A percentile compares a stretch with the other conserved stretches of the same genome.
These are phyloP conservation scores for Leonotis leonurus DNA, from an alignment of 257 asterid genomes.

Conservation along the genomic window DNA sequence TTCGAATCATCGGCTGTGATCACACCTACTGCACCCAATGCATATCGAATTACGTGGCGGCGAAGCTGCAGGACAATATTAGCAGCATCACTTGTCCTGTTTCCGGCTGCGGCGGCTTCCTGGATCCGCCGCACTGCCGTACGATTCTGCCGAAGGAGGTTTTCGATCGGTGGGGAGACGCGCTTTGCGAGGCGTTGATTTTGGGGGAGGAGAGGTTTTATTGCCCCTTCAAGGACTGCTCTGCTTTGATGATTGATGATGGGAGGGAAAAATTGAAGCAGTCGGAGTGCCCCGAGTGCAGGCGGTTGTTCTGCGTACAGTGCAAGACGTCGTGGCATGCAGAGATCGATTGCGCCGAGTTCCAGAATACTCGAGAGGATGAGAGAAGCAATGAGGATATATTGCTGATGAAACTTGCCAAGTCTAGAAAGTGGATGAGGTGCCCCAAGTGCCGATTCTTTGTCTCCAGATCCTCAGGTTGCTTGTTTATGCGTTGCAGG, in stretches of 20 bases:
- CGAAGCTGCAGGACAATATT: constrained; percentile 41
- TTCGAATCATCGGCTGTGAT: constrained; percentile 31
- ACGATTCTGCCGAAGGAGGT: constrained; percentile 47
- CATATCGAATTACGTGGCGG: constrained; percentile 36
- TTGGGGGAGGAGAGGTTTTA: constrained; percentile 42
- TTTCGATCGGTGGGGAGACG: constrained; percentile 77
- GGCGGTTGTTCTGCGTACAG: constrained; percentile 47
- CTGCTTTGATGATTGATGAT: constrained; percentile 46
- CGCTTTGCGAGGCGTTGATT: constrained; percentile 50
- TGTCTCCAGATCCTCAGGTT: constrained; percentile 51
- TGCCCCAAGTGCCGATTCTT: constrained; percentile 49
- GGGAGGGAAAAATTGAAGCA: not conserved
- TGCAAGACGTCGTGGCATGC: constrained; percentile 62
- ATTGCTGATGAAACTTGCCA: constrained; percentile 39
- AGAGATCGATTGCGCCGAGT: constrained; percentile 36
- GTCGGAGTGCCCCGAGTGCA: constrained; percentile 51
- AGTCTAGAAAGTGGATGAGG: constrained; percentile 35
- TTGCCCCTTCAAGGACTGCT: constrained; percentile 63
- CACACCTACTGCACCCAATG: constrained; percentile 51
- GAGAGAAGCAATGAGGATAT: constrained; percentile 45
- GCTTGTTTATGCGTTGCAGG: constrained; percentile 72
- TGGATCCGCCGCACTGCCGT: constrained; percentile 57
- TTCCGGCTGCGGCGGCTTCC: constrained; percentile 35
- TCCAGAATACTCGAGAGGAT: constrained; percentile 30
- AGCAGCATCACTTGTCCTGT: constrained; percentile 40